Evolutionary conservation across 345 rosid species (phyloP).

Genomic region (Hirschfeldia incana): DNA sequence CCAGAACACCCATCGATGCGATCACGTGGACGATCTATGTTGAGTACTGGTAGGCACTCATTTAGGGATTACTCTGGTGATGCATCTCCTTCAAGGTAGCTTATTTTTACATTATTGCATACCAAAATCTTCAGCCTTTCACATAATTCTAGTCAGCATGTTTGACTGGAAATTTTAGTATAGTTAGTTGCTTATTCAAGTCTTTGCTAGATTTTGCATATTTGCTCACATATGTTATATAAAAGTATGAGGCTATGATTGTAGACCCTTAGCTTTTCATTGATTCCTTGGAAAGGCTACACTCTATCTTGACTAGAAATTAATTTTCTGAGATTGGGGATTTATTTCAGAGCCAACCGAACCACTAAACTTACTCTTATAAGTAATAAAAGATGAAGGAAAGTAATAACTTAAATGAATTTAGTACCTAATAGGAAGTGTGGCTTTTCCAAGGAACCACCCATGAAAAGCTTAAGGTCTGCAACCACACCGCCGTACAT

Average conservation of each 20-base stretch:
- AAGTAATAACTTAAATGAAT: slow-evolving; percentile 59
- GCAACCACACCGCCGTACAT: slow-evolving; percentile 65
- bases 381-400: background rate
- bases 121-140: slow-evolving; percentile 10
- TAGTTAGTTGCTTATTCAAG: slow-evolving; percentile 15
- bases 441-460: slow-evolving; percentile 52
- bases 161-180: slow-evolving; percentile 6
- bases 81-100: slow-evolving; percentile 73
- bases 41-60: slow-evolving; percentile 73
- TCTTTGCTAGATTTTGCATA: background rate
- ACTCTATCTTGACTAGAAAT: background rate
- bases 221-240: background rate
- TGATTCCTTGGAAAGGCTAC: background rate
- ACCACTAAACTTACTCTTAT: background rate
- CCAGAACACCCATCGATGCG: slow-evolving; percentile 90
- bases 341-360: slow-evolving; percentile 1
- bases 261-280: background rate
- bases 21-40: slow-evolving; percentile 76
- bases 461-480: slow-evolving; percentile 48
- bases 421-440: slow-evolving; percentile 84
- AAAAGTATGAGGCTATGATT: background rate
- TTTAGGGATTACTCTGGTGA: slow-evolving; percentile 68
- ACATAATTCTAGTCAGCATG: slow-evolving; percentile 8
- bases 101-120: slow-evolving; percentile 16
- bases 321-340: background rate